Conservation (phyloP, 75 land plant genomes). For the Cupressus sempervirens region DNA sequence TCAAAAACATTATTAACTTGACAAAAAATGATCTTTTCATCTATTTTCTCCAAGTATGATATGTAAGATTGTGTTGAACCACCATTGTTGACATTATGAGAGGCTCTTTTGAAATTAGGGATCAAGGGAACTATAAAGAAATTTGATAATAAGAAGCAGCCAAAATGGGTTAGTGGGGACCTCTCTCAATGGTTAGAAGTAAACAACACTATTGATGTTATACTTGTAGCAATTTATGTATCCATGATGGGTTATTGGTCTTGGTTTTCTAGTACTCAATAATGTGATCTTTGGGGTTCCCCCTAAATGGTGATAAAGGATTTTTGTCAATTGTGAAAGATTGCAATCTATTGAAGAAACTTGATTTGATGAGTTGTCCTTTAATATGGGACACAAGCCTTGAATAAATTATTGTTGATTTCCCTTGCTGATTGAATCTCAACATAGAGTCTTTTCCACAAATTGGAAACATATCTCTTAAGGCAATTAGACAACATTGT, state of each 20-base stretch:
- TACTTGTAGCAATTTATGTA: constrained; percentile 69
- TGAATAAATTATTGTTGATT: constrained; percentile 56
- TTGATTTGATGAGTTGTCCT: constrained; percentile 69
- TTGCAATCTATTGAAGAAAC: constrained; percentile 59
- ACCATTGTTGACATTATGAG: too few species aligned
- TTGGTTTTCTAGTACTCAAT: constrained; percentile 62
- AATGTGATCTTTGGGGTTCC: constrained; percentile 69
- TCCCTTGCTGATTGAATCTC: constrained; percentile 49
- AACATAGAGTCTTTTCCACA: constrained; percentile 55
- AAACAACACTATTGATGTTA: constrained; percentile 74
- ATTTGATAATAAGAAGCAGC: constrained; percentile 17
- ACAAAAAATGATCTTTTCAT: too few species aligned
- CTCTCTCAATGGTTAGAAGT: constrained; percentile 74
- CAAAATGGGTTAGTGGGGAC: constrained; percentile 44
- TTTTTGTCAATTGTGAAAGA: constrained; percentile 65
- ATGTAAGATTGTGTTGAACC: too few species aligned
- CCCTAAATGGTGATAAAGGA: constrained; percentile 60
- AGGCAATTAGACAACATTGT: constrained; percentile 53
- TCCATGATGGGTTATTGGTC: constrained; percentile 58
- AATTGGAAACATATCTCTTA: constrained; percentile 54
- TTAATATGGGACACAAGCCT: constrained; percentile 60
- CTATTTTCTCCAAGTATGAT: too few species aligned
- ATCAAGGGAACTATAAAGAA: background rate
- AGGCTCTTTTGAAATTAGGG: too few species aligned
- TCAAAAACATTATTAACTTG: too few species aligned